Evolutionary conservation across 106 monocot genomes (phyloP), one percentile per base, ranked within the genome.

Genomic region (Hemerocallis citrina): DNA sequence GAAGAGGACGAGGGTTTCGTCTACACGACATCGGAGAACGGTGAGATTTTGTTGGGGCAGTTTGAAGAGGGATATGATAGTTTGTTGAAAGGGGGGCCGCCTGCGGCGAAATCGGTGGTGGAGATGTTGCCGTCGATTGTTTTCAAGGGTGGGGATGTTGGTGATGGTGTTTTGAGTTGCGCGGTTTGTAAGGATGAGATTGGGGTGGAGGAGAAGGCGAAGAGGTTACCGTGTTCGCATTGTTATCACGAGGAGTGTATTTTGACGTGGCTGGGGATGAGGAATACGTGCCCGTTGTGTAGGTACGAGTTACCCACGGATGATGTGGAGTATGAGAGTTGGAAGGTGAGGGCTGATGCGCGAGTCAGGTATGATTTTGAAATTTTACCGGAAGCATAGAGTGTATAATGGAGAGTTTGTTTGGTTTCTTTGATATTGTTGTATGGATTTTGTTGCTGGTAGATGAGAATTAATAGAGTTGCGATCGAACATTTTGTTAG

Each of bases 271-370:
- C 74, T 95, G 2, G 66, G 19, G 14, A 80, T 86, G 36, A 60
- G 81, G 31, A 95, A 95, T 59, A 86, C 95, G 2, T 95, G 95
- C 45, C 95, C 95, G 21, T 76, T 95, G 9, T 95, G 95, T 44
- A 72, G 95, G 19, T 70, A 63, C 27, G 95, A 95, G 72, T 66
- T 95, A 66, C 95, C 83, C 0, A 81, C 90, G 0, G 84, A 82
- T 48, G 86, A 95, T 51, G 41, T 68, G 0, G 72, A 83, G 16
- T 85, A 80, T 31, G 92, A 88, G 69, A 67, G 62, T 22, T 69
- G 61, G 72, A 44, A 5, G 47, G 45, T 8, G 14, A 36, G 23
- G 10, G 58, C 30, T 28, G 64, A 70, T 4, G 39, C 59, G 8
- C 19, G 11, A 16, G 19, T 39, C 46, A 66, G 79, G 71, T 80